A percentile compares a stretch with the other conserved stretches of the same genome.
Evolutionary conservation across 768 basidiomycete genomes (phyloP).

Genomic region (Phaeotremella fagi): DNA sequence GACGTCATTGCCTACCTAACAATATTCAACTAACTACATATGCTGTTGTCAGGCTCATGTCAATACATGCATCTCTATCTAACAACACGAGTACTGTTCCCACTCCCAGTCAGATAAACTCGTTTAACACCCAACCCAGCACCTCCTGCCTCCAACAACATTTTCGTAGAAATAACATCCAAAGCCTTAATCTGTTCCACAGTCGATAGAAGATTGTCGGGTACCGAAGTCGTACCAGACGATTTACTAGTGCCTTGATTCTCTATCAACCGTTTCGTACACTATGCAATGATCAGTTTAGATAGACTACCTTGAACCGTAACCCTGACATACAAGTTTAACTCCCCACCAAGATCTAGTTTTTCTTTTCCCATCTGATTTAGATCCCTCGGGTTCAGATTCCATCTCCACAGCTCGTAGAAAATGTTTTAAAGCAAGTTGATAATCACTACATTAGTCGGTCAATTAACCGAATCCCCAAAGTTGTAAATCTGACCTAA

Average conservation of each 20-base stretch:
- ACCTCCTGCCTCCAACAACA: conserved; percentile 23
- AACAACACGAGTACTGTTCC: not conserved
- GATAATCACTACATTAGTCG: conserved; percentile 30
- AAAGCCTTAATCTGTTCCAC: conserved; percentile 20
- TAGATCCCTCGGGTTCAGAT: conserved; percentile 16
- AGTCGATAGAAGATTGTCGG: conserved; percentile 9
- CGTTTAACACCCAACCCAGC: conserved; percentile 14
- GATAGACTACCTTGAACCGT: not conserved
- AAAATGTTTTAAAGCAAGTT: conserved; percentile 39
- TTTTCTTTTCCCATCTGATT: conserved; percentile 4
- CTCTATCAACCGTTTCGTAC: not conserved
- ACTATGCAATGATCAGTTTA: not conserved
- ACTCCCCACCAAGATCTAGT: conserved; percentile 45
- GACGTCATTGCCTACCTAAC: not conserved
- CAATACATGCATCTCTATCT: not conserved
- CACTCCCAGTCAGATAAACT: conserved; percentile 19
- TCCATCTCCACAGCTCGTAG: conserved; percentile 42
- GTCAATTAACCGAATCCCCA: not conserved
- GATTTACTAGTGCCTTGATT: conserved; percentile 4
- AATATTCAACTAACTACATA: not conserved
- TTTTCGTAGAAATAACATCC: conserved; percentile 31
- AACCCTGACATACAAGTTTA: conserved; percentile 22
- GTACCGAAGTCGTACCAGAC: conserved; percentile 3
- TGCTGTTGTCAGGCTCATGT: not conserved
- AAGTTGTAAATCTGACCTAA: not conserved